phyloP scores from a whole-genome alignment of 495 filamentous ascomycete species.

The Hypoxylon cercidicola region DNA sequence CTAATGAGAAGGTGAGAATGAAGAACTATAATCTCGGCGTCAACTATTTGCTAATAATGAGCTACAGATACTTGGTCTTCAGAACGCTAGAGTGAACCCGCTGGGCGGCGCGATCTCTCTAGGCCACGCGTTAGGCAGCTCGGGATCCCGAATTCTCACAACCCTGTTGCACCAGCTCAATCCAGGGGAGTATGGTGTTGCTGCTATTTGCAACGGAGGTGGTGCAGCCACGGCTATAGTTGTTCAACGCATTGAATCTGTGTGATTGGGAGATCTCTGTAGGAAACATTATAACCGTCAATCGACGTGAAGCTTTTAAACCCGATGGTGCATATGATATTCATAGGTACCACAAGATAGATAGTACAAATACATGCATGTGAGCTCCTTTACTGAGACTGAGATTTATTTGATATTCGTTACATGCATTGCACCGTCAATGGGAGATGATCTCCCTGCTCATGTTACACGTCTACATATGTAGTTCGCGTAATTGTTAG shows the following conservation, averaged over 20 bases:
- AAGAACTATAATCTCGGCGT: neutral
- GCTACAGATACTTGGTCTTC: constrained; percentile 77
- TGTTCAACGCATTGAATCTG: constrained; percentile 83
- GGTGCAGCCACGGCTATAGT: constrained; percentile 92
- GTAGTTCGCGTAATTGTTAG: neutral
- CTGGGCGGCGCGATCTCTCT: constrained; percentile 91
- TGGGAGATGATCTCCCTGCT: too few species aligned
- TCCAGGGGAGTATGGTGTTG: constrained; percentile 91
- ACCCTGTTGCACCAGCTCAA: constrained; percentile 91
- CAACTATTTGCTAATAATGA: constrained; percentile 40
- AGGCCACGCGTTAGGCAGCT: constrained; percentile 95
- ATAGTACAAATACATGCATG: too few species aligned
- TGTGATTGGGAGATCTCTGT: constrained; percentile 48
- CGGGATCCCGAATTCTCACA: constrained; percentile 89
- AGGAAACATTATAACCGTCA: constrained; percentile 10
- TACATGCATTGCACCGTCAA: too few species aligned
- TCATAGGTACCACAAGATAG: too few species aligned
- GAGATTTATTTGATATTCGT: too few species aligned
- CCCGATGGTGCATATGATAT: too few species aligned
- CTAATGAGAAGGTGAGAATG: constrained; percentile 80
- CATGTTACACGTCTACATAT: too few species aligned
- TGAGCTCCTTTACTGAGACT: too few species aligned
- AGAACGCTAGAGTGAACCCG: constrained; percentile 82
- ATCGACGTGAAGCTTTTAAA: neutral
- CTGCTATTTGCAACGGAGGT: constrained; percentile 96